Base-by-base conservation (phyloP, 2,329 filamentous ascomycete genomes). In the Orbilia javanica region DNA sequence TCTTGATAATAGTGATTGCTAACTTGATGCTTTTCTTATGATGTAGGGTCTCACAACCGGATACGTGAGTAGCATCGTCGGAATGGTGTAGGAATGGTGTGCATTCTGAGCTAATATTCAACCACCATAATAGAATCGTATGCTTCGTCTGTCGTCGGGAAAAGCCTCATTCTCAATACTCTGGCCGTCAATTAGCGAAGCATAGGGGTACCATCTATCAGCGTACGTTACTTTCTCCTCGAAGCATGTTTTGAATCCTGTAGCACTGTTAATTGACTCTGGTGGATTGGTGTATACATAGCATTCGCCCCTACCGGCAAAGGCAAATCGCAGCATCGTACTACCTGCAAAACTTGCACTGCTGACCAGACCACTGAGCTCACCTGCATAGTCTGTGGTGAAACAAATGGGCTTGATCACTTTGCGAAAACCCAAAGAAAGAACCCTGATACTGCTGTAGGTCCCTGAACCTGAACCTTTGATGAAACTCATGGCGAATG, bases 381-480 rank as follows among this genome's bases (percentile, higher is more conserved):
- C 57, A 84, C 84, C 11, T 89, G 88, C 81, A 82, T 76, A 46
- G 82, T 85, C 60, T 89, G 88, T 80, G 81, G 84, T 22, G 82
- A 84, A 74, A 84, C 83, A 0, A 87, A 88, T 80, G 83, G 84
- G 0, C 76, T 88, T 0, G 84, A 86, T 4, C 83, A 83, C 0
- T 89, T 88, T 79, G 84, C 86, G 10, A 88, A 87, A 79, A 81
- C 80, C 8, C 88, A 89, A 82, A 85, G 87, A 13, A 83, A 82
- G 42, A 84, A 86, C 36, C 84, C 85, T 0, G 87, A 88, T 67
- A 81, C 81, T 20, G 87, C 87, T 7, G 87, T 78, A 87, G 84
- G 78, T 85, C n/a, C n/a, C n/a, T 57, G 6, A 1, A 31, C n/a
- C 20, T 44, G 2, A 15, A 42, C 3, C 6, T 11, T 1, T 27